These are phyloP conservation scores for Tetraselmis striata DNA, from an alignment of 139 green algal genomes.

Conservation along the genomic window DNA sequence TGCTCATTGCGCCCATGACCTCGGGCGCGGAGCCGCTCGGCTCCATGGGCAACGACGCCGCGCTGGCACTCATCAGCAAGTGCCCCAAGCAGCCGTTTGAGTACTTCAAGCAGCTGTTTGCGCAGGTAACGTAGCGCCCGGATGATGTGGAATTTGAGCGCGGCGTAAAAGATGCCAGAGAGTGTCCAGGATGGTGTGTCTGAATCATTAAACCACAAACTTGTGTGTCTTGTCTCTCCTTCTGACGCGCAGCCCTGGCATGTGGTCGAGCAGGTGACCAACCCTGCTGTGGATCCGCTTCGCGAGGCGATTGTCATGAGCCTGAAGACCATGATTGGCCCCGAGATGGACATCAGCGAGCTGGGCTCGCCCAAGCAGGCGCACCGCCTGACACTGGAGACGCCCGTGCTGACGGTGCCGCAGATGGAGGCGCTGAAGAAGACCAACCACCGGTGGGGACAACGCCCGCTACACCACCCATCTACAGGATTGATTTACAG, in stretches of 20 bases:
- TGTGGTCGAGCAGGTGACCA: conserved; percentile 76
- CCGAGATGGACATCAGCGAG: conserved; percentile 79
- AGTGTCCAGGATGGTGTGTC: not conserved
- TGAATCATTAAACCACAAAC: not conserved
- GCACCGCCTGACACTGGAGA: conserved; percentile 64
- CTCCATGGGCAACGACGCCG: conserved; percentile 93
- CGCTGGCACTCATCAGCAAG: conserved; percentile 74
- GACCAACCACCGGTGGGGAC: conserved; percentile 31
- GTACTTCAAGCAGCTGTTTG: conserved; percentile 98
- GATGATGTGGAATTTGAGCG: no score
- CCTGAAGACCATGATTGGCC: conserved; percentile 83
- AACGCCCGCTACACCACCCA: no score
- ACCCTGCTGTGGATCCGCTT: conserved; percentile 94
- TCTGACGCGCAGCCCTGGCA: not conserved
- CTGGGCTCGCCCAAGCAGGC: conserved; percentile 43
- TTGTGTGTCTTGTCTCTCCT: no score
- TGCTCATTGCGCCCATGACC: conserved; percentile 89
- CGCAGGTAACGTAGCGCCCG: conserved; percentile 61
- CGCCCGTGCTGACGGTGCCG: conserved; percentile 72
- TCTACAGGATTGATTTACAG: no score
- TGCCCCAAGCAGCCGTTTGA: conserved; percentile 78
- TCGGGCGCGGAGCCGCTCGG: conserved; percentile 79
- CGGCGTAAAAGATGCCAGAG: no score
- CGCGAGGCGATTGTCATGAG: conserved; percentile 89
- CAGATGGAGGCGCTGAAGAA: conserved; percentile 79